Evolutionary conservation across 139 green algal genomes (phyloP), one percentile per base, ranked within the genome.

Genomic region (Micractinium sp.): DNA sequence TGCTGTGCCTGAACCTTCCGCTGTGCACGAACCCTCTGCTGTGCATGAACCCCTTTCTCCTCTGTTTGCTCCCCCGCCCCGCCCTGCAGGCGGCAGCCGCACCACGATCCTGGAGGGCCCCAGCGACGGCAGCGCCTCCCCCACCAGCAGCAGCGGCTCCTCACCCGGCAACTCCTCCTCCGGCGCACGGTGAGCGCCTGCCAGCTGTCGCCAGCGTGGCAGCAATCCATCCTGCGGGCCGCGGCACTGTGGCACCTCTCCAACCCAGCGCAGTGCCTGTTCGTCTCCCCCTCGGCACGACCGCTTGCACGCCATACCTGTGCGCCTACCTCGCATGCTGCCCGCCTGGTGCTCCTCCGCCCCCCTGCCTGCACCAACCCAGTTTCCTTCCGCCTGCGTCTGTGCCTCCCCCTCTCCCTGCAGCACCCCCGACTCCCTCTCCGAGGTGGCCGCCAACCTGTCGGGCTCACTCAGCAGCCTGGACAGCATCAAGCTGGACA

Each of bases 21-120:
- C 71, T 73, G 29, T 35, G 71, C 14, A 2, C 16, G 31, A 27
- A 31, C 35, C 36, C 36, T 33, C 78, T 41, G 1, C 36, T 33
- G 18, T 60, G 14, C 76, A 41, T 31, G 2, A 60, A 35, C 35
- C 3, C 74, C 27, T 16, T 33, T 9, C 71, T 39, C 71, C 29
- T 22, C 35, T 31, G 19, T 31, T 4, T 18, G 18, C 39, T 35
- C 22, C 77, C 77, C 41, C 77, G 29, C 12, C 16, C 75, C 27
- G 33, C 2, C 81, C 31, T 41, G 60, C 81, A 75, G 53, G n/a
- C 81, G 33, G 60, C 81, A 86, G 81, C 83, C 83, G 83, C 15
- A 12, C 18, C 60, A n/a, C 39, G 31, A 66, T 87, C 66, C 66
- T 87, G 66, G 83, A 87, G 14, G 81, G 31, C 33, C 56, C 39